Evolutionary conservation across 2,329 filamentous ascomycete species (phyloP).

Genomic region (Exophiala mesophila): DNA sequence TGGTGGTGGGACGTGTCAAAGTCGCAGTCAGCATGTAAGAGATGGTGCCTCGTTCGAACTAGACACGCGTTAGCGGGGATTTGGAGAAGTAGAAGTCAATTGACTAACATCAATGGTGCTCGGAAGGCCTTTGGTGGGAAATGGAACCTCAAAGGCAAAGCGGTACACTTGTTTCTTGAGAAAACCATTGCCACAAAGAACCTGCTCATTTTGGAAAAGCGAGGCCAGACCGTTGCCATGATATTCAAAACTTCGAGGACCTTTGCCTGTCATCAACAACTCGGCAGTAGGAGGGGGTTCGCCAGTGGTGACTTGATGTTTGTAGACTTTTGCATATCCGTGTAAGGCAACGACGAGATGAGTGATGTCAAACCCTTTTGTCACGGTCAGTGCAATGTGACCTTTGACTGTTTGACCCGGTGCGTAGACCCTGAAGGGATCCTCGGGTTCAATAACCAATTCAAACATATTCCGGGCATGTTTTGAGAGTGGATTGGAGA

Average conservation of each 20-base stretch:
- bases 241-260: conserved; percentile 50
- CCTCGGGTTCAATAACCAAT: conserved; percentile 58
- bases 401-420: conserved; percentile 60
- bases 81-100: conserved; percentile 11
- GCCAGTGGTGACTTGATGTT: conserved; percentile 54
- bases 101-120: conserved; percentile 86
- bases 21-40: conserved; percentile 88
- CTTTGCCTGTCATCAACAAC: conserved; percentile 51
- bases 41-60: conserved; percentile 95
- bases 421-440: conserved; percentile 58
- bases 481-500: conserved; percentile 52
- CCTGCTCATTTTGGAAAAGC: conserved; percentile 60
- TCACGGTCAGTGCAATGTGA: conserved; percentile 54
- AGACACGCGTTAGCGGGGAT: conserved; percentile 25
- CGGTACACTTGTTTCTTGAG: conserved; percentile 61
- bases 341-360: conserved; percentile 60
- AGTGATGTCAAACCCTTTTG: conserved; percentile 58
- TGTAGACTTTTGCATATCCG: conserved; percentile 62
- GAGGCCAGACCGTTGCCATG: conserved; percentile 61
- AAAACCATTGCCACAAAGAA: conserved; percentile 60
- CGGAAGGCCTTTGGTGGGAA: conserved; percentile 56
- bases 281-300: conserved; percentile 48
- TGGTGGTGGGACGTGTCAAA: conserved; percentile 80
- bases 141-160: conserved; percentile 60
- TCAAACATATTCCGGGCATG: conserved; percentile 55